Conservation (phyloP, 2,329 filamentous ascomycete genomes). For the Botrytis galanthina region DNA sequence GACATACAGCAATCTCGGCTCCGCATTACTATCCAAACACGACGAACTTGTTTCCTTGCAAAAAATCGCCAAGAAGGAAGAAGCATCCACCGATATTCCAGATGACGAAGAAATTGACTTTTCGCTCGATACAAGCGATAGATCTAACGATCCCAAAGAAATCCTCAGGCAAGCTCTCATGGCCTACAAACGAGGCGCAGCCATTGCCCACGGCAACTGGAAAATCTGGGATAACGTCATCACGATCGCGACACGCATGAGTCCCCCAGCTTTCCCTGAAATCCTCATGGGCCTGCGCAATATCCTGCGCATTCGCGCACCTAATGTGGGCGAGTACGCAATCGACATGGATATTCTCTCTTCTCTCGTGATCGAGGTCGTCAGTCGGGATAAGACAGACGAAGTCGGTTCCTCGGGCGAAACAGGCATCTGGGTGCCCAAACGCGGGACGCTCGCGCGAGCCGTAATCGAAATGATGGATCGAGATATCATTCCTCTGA, state of each 20-base stretch:
- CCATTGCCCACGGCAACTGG: slow-evolving; percentile 80
- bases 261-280: slow-evolving; percentile 71
- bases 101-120: slow-evolving; percentile 23
- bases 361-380: slow-evolving; percentile 69
- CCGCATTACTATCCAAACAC: slow-evolving; percentile 71
- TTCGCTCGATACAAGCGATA: slow-evolving; percentile 32
- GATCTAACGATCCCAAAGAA: slow-evolving; percentile 38
- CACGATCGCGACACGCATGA: slow-evolving; percentile 75
- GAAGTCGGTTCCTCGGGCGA: slow-evolving; percentile 18
- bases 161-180: slow-evolving; percentile 71
- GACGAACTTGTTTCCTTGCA: slow-evolving; percentile 47
- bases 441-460: slow-evolving; percentile 58
- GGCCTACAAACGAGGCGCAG: slow-evolving; percentile 84
- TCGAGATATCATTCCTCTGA: slow-evolving; percentile 71
- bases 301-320: slow-evolving; percentile 70
- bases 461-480: slow-evolving; percentile 73
- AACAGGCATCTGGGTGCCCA: slow-evolving; percentile 43
- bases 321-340: slow-evolving; percentile 68
- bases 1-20: slow-evolving; percentile 93
- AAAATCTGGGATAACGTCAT: slow-evolving; percentile 97
- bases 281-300: slow-evolving; percentile 72
- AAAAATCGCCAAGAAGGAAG: slow-evolving; percentile 38
- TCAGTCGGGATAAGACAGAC: slow-evolving; percentile 45
- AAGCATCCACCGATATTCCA: slow-evolving; percentile 16
- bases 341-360: slow-evolving; percentile 73